A percentile compares a stretch with the other conserved stretches of the same genome.
These are phyloP conservation scores for Cutaneotrichosporon sp. DNA, from an alignment of 1,284 basidiomycete species.

Conservation along the genomic window DNA sequence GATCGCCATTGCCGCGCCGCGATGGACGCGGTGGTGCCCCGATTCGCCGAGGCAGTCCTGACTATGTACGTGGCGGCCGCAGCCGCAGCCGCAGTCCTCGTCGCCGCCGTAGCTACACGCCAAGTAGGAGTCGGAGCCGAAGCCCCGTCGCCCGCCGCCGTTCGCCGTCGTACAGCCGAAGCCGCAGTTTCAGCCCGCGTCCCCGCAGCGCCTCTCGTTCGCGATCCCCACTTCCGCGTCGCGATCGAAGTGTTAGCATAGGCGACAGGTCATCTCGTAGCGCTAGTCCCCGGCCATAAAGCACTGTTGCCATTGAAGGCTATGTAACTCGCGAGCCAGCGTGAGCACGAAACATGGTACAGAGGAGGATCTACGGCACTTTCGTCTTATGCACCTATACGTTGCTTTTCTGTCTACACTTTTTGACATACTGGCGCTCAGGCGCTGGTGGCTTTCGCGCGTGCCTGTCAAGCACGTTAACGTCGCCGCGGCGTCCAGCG, in stretches of 20 bases:
- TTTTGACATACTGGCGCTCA: no score
- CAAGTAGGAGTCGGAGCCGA: constrained; percentile 1
- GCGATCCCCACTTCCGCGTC: constrained; percentile 2
- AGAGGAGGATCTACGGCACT: no score
- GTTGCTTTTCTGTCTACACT: no score
- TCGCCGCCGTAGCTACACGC: constrained; percentile 1
- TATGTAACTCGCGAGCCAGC: no score
- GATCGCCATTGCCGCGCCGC: constrained; percentile 17
- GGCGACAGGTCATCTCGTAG: constrained; percentile 11
- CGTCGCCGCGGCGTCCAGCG: no score
- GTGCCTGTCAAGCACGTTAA: no score
- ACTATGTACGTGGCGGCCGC: constrained; percentile 19
- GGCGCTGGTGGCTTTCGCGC: no score
- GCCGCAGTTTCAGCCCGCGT: constrained; percentile 2
- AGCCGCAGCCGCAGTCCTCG: constrained; percentile 2
- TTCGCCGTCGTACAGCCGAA: not conserved
- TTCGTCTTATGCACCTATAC: no score
- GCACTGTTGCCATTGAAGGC: not conserved
- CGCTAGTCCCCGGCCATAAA: constrained; percentile 7
- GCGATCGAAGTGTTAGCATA: constrained; percentile 12
- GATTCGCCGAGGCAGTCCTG: constrained; percentile 13
- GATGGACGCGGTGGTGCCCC: not conserved
- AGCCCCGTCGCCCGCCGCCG: not conserved
- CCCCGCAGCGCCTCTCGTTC: not conserved
- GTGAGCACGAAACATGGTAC: no score